Conservation (phyloP, 2,329 filamentous ascomycete species). For the Chrysosporium queenslandicum region DNA sequence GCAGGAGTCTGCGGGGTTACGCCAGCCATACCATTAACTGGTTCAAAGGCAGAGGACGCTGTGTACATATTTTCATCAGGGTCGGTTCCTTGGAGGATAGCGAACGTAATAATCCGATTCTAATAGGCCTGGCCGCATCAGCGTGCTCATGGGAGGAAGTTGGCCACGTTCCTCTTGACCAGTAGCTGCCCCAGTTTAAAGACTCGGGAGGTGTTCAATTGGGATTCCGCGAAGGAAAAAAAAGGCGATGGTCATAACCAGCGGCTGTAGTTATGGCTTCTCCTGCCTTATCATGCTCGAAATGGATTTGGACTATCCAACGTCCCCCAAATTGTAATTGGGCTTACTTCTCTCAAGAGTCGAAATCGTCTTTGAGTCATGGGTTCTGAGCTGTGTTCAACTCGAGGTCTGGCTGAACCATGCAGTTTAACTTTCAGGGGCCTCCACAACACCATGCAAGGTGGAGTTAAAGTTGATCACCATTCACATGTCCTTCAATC, state of each 20-base stretch:
- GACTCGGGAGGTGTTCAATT: no score
- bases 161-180: not conserved
- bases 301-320: not conserved
- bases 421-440: not conserved
- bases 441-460: not conserved
- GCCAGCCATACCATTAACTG: slow-evolving; percentile 19
- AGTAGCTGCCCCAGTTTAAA: not conserved
- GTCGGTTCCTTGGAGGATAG: not conserved
- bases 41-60: slow-evolving; percentile 15
- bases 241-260: not conserved
- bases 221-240: no score
- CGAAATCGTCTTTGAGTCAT: no score
- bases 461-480: no score
- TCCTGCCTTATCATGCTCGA: not conserved
- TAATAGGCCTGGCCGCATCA: not conserved
- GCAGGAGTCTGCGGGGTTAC: slow-evolving; percentile 27
- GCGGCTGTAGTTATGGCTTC: not conserved
- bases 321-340: no score
- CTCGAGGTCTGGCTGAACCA: no score
- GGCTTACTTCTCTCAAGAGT: no score
- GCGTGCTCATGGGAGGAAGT: not conserved
- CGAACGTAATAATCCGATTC: not conserved
- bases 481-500: no score
- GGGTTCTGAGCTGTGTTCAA: no score
- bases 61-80: slow-evolving; percentile 1